Evolutionary conservation across 2,329 filamentous ascomycete species (phyloP), one percentile per base, ranked within the genome.

Genomic region (Fonsecaea pugnacius): DNA sequence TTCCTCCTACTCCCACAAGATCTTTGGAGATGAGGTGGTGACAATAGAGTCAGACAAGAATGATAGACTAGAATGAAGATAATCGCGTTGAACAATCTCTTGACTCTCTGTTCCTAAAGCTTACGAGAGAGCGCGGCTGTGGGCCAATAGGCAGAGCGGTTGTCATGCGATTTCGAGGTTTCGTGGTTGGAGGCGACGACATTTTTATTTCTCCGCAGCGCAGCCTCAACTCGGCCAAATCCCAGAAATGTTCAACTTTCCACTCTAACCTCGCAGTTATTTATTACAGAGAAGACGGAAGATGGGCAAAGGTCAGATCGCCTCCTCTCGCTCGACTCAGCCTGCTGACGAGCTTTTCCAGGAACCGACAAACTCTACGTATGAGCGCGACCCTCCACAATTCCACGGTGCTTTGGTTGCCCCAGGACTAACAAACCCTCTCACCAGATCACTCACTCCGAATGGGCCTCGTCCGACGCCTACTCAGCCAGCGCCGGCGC

Each of bases 381-480:
- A 80, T 60, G 77, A 36, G 57, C 33, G 50, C n/a, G 5, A 53
- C 51, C 30, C 38, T 38, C 12, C 18, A 21, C 27, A 48, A 6
- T n/a, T n/a, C 16, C 14, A 40, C 16, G 38, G 5, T 12, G 43
- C 18, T 21, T 30, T 30, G 3, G 27, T 30, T 30, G 27, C 6
- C 6, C 27, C 27, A 30, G 3, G 12, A 36, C 55, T 48, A 27
- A 63, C 55, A 27, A 48, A 30, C 27, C 58, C 66, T 58, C 32
- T 61, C 60, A 55, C 18, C 60, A 88, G 84, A 99, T 99, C 74
- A 99, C 95, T 61, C 96, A 99, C 80, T 96, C 91, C 46, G 95
- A 99, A 83, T 99, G 95, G 95, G 89, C 92, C 7, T 96, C 92
- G 5, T 87, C 89, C 54, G 93, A 97, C 77, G 88, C 91, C 64